Percentiles rank a stretch among this genome's conserved stretches.
Conservation (phyloP, 192 early-diverging fungal genomes). For the Umbelopsis vinacea region DNA sequence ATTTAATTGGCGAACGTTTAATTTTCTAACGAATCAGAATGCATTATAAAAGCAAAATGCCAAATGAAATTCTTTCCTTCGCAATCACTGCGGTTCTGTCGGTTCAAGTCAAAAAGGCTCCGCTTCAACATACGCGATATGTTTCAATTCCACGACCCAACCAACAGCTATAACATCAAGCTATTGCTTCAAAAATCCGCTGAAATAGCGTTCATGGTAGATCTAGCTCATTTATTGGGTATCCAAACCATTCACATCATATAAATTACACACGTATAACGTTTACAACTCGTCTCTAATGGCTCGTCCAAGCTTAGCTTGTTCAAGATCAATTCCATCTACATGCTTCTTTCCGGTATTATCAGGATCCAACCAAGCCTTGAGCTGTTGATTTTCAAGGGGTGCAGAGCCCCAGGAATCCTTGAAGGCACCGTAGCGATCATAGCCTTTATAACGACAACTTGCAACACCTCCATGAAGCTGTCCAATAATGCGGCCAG, state of each 20-base stretch:
- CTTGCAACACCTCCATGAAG: slow-evolving; percentile 49
- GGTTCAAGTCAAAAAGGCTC: no score
- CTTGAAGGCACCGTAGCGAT: slow-evolving; percentile 46
- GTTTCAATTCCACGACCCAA: no score
- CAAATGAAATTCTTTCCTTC: no score
- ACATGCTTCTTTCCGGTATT: slow-evolving; percentile 12
- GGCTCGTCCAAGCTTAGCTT: neutral
- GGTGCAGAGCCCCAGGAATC: slow-evolving; percentile 29
- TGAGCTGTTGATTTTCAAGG: neutral
- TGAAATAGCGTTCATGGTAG: neutral
- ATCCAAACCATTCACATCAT: neutral
- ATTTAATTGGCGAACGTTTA: no score
- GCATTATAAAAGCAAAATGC: no score
- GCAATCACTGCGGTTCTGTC: no score
- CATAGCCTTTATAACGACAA: slow-evolving; percentile 50
- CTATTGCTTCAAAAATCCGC: no score
- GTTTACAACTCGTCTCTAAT: neutral
- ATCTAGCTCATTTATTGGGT: neutral
- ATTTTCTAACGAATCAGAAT: no score
- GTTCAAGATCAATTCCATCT: neutral
- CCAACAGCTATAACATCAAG: no score
- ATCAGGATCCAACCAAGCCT: slow-evolving; percentile 13
- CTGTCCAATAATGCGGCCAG: slow-evolving; percentile 49
- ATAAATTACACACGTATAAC: neutral
- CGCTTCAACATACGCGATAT: no score